Conservation (phyloP, 441 rosid genomes). For the Pelargonium myrrhifolium region DNA sequence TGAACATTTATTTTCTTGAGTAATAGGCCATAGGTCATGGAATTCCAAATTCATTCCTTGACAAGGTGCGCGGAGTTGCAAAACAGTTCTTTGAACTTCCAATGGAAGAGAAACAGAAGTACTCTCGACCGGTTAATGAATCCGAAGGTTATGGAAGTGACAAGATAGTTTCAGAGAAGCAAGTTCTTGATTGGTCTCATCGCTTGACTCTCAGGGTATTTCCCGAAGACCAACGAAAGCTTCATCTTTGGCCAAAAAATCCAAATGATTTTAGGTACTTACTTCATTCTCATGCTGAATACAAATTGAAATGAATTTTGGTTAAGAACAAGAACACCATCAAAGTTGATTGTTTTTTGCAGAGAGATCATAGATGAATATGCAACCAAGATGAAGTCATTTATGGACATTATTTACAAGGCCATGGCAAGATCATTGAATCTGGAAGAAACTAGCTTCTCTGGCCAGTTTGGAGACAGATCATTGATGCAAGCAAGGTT, state of each 20-base stretch:
- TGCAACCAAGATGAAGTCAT: conserved; percentile 12
- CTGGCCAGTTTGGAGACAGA: conserved; percentile 17
- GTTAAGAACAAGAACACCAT: not conserved
- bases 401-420: conserved; percentile 22
- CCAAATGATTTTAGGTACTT: conserved; percentile 14
- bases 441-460: conserved; percentile 26
- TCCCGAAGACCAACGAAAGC: conserved; percentile 12
- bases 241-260: conserved; percentile 12
- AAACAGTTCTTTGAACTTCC: conserved; percentile 11
- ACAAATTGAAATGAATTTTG: not conserved
- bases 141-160: conserved; percentile 13
- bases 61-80: not conserved
- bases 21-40: conserved; percentile 16
- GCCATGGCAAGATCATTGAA: conserved; percentile 27
- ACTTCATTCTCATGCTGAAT: not conserved
- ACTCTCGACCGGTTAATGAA: not conserved
- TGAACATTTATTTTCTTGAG: not conserved
- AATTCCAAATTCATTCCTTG: conserved; percentile 8
- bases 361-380: conserved; percentile 24
- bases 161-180: conserved; percentile 14
- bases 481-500: conserved; percentile 21
- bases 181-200: conserved; percentile 17
- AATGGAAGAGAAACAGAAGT: conserved; percentile 9
- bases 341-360: not conserved
- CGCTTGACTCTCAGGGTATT: not conserved